Percentiles rank a stretch among this genome's conserved stretches.
phyloP scores from a whole-genome alignment of 805 yeast species.

The Blastobotrys robertii region DNA sequence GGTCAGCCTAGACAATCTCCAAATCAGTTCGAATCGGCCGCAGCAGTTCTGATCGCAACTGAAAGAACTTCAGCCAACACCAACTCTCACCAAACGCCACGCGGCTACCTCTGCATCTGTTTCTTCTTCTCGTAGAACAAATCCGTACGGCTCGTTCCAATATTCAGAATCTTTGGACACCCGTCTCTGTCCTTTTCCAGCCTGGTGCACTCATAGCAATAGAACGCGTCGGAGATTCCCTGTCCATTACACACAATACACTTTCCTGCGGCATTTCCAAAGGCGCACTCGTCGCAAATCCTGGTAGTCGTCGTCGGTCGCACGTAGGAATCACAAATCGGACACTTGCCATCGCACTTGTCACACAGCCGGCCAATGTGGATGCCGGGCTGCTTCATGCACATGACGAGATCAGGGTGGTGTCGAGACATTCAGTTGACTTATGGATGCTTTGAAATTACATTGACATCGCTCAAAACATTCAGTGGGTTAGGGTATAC shows the following conservation, averaged over 20 bases:
- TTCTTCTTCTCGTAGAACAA: slow-evolving; percentile 43
- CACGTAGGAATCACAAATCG: slow-evolving; percentile 79
- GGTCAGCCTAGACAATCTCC: no score
- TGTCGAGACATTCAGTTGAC: slow-evolving; percentile 93
- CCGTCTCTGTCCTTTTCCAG: slow-evolving; percentile 82
- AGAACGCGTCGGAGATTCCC: slow-evolving; percentile 64
- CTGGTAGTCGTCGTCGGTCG: slow-evolving; percentile 57
- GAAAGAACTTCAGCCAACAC: no score
- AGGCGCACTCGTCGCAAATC: slow-evolving; percentile 79
- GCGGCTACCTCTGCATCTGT: neutral
- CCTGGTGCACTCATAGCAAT: slow-evolving; percentile 76
- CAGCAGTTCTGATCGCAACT: no score
- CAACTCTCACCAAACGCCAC: no score
- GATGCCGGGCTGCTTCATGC: slow-evolving; percentile 79
- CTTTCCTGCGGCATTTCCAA: slow-evolving; percentile 45
- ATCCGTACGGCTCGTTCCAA: slow-evolving; percentile 70
- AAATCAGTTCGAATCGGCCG: no score
- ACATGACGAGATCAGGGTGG: slow-evolving; percentile 74
- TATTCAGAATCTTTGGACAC: slow-evolving; percentile 74
- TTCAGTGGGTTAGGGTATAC: no score
- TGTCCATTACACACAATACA: slow-evolving; percentile 73
- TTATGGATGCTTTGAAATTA: no score
- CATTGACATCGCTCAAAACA: no score
- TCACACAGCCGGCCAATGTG: slow-evolving; percentile 62
- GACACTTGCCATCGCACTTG: slow-evolving; percentile 87